Evolutionary conservation across 306 rosid species (phyloP), one percentile per base, ranked within the genome.

Genomic region (barrel medic (Medicago truncatula)): DNA sequence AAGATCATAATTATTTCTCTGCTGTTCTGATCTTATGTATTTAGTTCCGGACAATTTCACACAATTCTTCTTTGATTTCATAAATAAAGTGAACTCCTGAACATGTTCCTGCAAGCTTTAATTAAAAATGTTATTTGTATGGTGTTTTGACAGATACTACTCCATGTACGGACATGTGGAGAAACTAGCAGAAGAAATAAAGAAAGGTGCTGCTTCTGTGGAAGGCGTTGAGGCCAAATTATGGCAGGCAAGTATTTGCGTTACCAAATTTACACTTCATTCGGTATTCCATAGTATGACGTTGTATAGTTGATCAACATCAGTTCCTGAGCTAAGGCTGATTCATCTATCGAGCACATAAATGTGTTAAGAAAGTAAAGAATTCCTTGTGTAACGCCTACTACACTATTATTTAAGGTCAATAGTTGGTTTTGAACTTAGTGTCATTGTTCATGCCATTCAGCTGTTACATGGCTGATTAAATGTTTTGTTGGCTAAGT

Each of bases 81-180:
- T 54, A 49, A 15, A 12, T 57, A 18, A 64, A 64, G 49, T 65
- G n/a, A 49, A 50, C 67, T 62, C 25, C 36, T 49, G 65, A 23
- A 14, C 14, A 4, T 44, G 50, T 3, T 44, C 4, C 6, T 11
- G 6, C 52, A 46, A 34, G 38, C 0, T 34, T 34, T 34, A 34
- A 34, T 34, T 34, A 34, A 34, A 34, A 34, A 34, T 34, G 38
- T 34, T 34, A 34, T 34, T 34, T 34, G 5, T 34, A 34, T 34
- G 38, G 58, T 79, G 73, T 67, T 80, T 80, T 78, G 38, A 70
- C 87, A 93, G 98, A 77, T 93, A 89, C 86, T 93, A 93, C 78
- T 93, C 98, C 69, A 91, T 90, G 96, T 93, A 93, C 53, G 98
- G 98, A 53, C 98, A 91, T 83, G 98, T 93, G 20, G 94, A 90